A percentile compares a stretch with the other conserved stretches of the same genome.
Evolutionary conservation across 768 basidiomycete genomes (phyloP).

Genomic region (Calocybe gangraenosa): DNA sequence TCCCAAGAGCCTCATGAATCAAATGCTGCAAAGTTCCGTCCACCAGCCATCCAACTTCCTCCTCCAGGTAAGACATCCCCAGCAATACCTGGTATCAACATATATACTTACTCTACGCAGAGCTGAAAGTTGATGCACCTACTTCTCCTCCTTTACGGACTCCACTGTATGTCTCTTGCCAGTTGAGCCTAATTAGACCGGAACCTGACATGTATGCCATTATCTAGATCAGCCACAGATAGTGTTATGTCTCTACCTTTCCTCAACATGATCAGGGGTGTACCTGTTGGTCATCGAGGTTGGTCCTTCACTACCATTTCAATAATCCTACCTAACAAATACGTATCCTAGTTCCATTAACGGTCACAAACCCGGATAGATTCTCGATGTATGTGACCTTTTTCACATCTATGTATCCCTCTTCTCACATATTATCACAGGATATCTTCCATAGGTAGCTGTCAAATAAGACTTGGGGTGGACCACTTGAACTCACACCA

Average conservation of each 20-base stretch:
- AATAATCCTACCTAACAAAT: conserved; percentile 5
- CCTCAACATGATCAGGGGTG: conserved; percentile 41
- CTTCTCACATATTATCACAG: conserved; percentile 3
- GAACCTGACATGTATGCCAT: conserved; percentile 2
- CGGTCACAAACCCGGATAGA: conserved; percentile 38
- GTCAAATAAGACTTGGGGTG: not conserved
- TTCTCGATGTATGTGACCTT: conserved; percentile 29
- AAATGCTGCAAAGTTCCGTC: conserved; percentile 9
- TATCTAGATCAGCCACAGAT: conserved; percentile 34
- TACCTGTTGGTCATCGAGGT: conserved; percentile 45
- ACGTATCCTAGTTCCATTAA: conserved; percentile 29
- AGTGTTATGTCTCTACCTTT: conserved; percentile 49
- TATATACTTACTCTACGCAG: conserved; percentile 4
- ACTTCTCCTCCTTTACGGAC: not conserved
- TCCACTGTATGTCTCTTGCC: conserved; percentile 14
- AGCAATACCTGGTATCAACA: not conserved
- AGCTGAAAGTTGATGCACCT: conserved; percentile 9
- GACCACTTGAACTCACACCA: not conserved
- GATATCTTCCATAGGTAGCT: conserved; percentile 11
- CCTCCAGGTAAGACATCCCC: conserved; percentile 6
- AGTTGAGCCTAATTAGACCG: not conserved
- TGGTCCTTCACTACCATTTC: conserved; percentile 12
- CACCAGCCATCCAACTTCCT: conserved; percentile 14
- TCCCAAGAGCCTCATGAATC: not conserved
- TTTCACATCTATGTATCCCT: not conserved